Evolutionary conservation across 73 alveolate genomes (phyloP).

Genomic region (Durusdinium trenchii): DNA sequence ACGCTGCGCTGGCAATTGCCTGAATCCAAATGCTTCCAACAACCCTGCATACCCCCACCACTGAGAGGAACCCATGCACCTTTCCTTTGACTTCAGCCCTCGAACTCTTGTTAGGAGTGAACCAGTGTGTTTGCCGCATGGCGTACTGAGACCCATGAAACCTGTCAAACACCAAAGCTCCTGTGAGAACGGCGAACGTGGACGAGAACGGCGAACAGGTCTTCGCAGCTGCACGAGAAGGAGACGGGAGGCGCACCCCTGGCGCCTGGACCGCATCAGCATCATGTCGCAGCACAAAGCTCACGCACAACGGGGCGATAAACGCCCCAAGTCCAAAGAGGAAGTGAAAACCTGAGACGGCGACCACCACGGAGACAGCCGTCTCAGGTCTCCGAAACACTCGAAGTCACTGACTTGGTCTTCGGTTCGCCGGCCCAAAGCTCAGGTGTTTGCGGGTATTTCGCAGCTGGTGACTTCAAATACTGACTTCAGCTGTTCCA

Average conservation of each 20-base stretch:
- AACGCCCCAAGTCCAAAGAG: conserved; percentile 91
- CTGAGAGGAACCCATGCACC: not conserved
- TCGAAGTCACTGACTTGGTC: too few species aligned
- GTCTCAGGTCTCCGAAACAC: too few species aligned
- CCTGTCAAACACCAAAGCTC: too few species aligned
- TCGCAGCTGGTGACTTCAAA: too few species aligned
- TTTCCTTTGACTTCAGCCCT: not conserved
- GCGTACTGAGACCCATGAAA: too few species aligned
- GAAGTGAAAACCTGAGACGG: conserved; percentile 86
- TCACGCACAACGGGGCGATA: conserved; percentile 62
- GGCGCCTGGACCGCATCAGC: conserved; percentile 42
- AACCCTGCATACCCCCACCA: not conserved
- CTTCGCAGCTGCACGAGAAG: not conserved
- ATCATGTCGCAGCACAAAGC: not conserved
- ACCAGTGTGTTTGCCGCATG: not conserved
- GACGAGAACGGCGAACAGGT: not conserved
- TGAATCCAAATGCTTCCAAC: not conserved
- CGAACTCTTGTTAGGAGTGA: not conserved
- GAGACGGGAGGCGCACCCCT: not conserved
- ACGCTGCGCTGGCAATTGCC: too few species aligned
- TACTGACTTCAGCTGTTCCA: too few species aligned
- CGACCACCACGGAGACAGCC: too few species aligned
- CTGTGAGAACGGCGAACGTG: too few species aligned
- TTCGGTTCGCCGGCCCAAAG: too few species aligned
- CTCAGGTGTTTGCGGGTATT: too few species aligned